phyloP scores from a whole-genome alignment of 495 filamentous ascomycete species.

The Penicillium daleae region DNA sequence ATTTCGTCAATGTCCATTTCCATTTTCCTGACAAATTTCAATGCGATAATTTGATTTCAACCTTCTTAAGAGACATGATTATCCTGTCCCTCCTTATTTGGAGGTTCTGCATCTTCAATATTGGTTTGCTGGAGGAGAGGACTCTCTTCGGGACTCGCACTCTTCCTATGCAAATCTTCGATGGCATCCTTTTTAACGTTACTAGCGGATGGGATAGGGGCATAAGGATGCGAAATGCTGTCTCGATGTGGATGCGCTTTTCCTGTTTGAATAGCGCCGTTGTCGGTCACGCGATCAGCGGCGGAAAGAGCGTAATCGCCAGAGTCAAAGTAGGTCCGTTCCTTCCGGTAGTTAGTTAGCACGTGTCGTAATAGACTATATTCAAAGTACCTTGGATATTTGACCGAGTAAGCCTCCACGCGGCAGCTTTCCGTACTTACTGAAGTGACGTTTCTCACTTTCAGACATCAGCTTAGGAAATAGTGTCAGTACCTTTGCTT shows the following conservation, averaged over 20 bases:
- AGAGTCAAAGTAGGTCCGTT: slow-evolving; percentile 40
- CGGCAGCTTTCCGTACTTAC: slow-evolving; percentile 23
- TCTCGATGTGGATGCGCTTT: slow-evolving; percentile 31
- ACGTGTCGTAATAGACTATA: background rate
- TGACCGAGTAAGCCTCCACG: slow-evolving; percentile 17
- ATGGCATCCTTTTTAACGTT: slow-evolving; percentile 34
- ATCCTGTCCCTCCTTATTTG: slow-evolving; percentile 11
- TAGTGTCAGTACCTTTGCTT: background rate
- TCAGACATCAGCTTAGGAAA: slow-evolving; percentile 15
- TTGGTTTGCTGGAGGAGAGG: slow-evolving; percentile 17
- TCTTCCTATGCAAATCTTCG: slow-evolving; percentile 23
- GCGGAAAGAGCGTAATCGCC: slow-evolving; percentile 40
- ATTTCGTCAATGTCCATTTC: too few species aligned
- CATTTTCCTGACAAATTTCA: too few species aligned
- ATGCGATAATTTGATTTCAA: background rate
- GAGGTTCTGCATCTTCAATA: slow-evolving; percentile 11
- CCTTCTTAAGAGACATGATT: slow-evolving; percentile 2
- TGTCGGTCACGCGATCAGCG: slow-evolving; percentile 27
- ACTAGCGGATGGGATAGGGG: slow-evolving; percentile 31
- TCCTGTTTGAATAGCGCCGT: slow-evolving; percentile 32
- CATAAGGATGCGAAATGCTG: slow-evolving; percentile 37
- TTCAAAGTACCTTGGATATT: slow-evolving; percentile 21
- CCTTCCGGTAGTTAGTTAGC: slow-evolving; percentile 22
- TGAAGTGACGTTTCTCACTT: slow-evolving; percentile 15
- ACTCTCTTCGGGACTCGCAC: slow-evolving; percentile 15